phyloP scores from a whole-genome alignment of 2,329 filamentous ascomycete genomes.

The Gliomastix tumulicola region DNA sequence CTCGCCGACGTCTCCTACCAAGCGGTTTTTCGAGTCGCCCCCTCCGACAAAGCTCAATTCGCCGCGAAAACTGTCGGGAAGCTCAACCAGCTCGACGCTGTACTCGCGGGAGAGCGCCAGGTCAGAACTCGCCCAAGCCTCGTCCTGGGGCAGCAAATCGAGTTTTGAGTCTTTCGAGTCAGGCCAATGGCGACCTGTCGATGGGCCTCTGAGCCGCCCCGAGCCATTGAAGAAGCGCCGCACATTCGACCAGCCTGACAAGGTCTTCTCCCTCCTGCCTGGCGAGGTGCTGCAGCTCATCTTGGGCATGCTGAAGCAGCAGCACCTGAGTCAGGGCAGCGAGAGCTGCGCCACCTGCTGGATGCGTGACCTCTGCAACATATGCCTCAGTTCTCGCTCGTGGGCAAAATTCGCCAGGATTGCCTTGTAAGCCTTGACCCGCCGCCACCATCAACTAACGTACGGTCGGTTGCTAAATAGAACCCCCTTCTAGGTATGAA shows the following conservation, averaged over 20 bases:
- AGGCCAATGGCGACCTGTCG: slow-evolving; percentile 18
- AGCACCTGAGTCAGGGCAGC: slow-evolving; percentile 40
- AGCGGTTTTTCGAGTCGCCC: slow-evolving; percentile 2
- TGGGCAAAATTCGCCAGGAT: slow-evolving; percentile 43
- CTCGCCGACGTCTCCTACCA: neutral
- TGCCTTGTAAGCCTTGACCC: slow-evolving; percentile 36
- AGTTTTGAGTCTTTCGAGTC: slow-evolving; percentile 33
- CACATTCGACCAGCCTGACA: slow-evolving; percentile 30
- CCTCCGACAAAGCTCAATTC: slow-evolving; percentile 20
- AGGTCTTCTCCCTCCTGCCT: slow-evolving; percentile 47
- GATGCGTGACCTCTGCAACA: slow-evolving; percentile 52
- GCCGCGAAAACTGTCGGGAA: slow-evolving; percentile 19
- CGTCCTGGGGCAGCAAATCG: slow-evolving; percentile 26
- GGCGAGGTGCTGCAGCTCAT: slow-evolving; percentile 53
- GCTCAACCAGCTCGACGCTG: slow-evolving; percentile 15
- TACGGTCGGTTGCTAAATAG: no score
- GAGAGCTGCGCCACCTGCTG: slow-evolving; percentile 57
- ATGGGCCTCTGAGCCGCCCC: slow-evolving; percentile 10
- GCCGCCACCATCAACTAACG: no score
- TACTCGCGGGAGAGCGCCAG: slow-evolving; percentile 19
- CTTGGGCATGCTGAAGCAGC: slow-evolving; percentile 42
- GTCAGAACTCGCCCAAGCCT: slow-evolving; percentile 13
- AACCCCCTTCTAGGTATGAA: slow-evolving; percentile 49
- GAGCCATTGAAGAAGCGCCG: slow-evolving; percentile 11
- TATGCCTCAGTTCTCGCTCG: slow-evolving; percentile 43